Evolutionary conservation across 1,284 basidiomycete genomes (phyloP).

Genomic region (Pholiota adiposa): DNA sequence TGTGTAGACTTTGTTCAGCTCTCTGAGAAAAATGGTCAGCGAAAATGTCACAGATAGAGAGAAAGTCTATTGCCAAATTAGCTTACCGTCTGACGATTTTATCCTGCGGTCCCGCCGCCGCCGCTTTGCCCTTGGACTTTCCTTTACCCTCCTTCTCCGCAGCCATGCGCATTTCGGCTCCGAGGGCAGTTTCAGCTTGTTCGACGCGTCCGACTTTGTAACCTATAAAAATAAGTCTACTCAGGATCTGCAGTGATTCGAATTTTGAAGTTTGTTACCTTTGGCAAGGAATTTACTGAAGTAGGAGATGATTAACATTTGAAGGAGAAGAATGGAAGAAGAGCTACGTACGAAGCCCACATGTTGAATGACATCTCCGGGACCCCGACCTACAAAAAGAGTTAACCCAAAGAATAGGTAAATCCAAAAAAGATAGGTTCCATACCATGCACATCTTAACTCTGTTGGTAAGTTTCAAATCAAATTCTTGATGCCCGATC

Average conservation of each 20-base stretch:
- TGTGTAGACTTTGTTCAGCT: slow-evolving; percentile 95
- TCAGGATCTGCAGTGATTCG: not conserved
- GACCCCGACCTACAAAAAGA: slow-evolving; percentile 80
- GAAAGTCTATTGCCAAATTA: not conserved
- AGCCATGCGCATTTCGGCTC: slow-evolving; percentile 80
- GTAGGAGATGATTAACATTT: not conserved
- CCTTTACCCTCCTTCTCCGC: slow-evolving; percentile 68
- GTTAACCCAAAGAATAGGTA: not conserved
- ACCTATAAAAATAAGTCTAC: slow-evolving; percentile 46
- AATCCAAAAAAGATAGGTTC: not conserved
- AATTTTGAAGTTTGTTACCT: slow-evolving; percentile 44
- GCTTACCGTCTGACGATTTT: slow-evolving; percentile 81
- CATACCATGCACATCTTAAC: slow-evolving; percentile 99
- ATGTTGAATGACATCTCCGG: slow-evolving; percentile 94
- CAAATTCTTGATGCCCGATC: slow-evolving; percentile 90
- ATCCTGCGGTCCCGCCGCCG: slow-evolving; percentile 64
- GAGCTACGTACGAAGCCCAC: slow-evolving; percentile 79
- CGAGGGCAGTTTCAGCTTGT: slow-evolving; percentile 92
- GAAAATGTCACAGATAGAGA: not conserved
- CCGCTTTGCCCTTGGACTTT: slow-evolving; percentile 61
- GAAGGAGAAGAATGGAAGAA: not conserved
- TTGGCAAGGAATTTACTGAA: slow-evolving; percentile 79
- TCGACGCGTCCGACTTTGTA: slow-evolving; percentile 98
- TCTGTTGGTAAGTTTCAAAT: slow-evolving; percentile 87
- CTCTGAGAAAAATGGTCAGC: slow-evolving; percentile 49